Conservation (phyloP, 192 early-diverging fungal genomes). For the Rhizophagus sp. region DNA sequence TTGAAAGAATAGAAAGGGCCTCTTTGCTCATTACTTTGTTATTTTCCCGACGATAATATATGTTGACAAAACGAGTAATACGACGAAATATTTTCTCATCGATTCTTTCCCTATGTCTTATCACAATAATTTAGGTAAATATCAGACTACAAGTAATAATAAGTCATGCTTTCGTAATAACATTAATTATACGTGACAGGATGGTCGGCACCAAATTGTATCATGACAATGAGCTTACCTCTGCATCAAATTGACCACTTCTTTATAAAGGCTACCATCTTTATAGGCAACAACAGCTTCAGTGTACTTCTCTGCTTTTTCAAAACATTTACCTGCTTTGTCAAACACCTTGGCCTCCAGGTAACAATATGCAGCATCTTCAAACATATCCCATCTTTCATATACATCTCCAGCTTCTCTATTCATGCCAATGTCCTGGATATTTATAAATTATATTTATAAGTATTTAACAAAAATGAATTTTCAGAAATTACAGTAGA, state of each 20-base stretch:
- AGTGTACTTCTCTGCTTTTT: neutral
- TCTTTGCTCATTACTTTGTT: neutral
- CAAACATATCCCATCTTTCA: neutral
- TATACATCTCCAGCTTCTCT: neutral
- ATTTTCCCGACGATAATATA: constrained; percentile 2
- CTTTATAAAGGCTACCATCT: neutral
- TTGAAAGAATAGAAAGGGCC: constrained; percentile 9
- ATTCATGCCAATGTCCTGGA: constrained; percentile 1
- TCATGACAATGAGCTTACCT: neutral
- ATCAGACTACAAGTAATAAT: neutral
- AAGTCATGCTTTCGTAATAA: no score
- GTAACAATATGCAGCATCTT: neutral
- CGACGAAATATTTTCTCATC: constrained; percentile 1
- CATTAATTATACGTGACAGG: no score
- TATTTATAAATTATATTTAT: neutral
- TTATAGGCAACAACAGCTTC: constrained; percentile 1
- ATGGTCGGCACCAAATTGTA: neutral
- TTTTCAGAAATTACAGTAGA: neutral
- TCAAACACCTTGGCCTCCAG: neutral
- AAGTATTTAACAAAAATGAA: neutral
- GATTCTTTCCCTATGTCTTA: constrained; percentile 7
- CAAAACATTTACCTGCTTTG: neutral
- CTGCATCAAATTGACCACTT: neutral
- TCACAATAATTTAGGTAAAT: constrained; percentile 8
- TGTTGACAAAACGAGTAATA: neutral